phyloP scores from a whole-genome alignment of 78 protist species.

The Capsaspora owczarzaki region DNA sequence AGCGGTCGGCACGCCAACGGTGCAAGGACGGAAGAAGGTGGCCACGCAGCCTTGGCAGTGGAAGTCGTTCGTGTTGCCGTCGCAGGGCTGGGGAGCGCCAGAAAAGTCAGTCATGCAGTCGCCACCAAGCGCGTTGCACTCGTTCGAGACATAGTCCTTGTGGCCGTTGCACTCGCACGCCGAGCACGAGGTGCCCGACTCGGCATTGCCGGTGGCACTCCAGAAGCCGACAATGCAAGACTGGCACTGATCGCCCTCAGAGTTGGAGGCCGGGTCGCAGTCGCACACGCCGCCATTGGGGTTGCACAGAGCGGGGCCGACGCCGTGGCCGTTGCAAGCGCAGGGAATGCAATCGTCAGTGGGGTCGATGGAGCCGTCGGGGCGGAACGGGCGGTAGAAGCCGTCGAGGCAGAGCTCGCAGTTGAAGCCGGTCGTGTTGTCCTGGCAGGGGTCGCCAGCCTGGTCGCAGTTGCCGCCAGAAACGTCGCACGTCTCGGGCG shows the following conservation, averaged over 20 bases:
- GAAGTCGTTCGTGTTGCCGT: not conserved
- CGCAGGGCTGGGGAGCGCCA: not conserved
- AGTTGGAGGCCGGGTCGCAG: not conserved
- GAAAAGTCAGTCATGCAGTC: not conserved
- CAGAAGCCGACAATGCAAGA: not conserved
- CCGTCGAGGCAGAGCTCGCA: not conserved
- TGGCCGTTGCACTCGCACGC: slow-evolving; percentile 7
- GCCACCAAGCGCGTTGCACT: not conserved
- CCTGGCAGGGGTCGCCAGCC: not conserved
- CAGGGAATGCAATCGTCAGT: not conserved
- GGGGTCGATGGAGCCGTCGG: not conserved
- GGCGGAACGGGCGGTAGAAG: not conserved
- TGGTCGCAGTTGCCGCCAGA: not conserved
- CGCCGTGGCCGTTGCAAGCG: not conserved
- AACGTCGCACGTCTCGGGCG: not conserved
- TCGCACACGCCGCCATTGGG: not conserved
- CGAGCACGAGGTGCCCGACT: not conserved
- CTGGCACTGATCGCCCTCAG: not conserved
- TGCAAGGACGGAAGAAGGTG: not conserved
- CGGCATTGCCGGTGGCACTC: not conserved
- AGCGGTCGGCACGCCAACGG: not conserved
- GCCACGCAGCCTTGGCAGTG: slow-evolving; percentile 2
- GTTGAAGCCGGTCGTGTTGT: not conserved
- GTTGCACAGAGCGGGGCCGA: not conserved
- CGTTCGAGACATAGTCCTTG: not conserved